Conservation (phyloP, 148 eudicot genomes). For the Rhododendron ferrugineum region DNA sequence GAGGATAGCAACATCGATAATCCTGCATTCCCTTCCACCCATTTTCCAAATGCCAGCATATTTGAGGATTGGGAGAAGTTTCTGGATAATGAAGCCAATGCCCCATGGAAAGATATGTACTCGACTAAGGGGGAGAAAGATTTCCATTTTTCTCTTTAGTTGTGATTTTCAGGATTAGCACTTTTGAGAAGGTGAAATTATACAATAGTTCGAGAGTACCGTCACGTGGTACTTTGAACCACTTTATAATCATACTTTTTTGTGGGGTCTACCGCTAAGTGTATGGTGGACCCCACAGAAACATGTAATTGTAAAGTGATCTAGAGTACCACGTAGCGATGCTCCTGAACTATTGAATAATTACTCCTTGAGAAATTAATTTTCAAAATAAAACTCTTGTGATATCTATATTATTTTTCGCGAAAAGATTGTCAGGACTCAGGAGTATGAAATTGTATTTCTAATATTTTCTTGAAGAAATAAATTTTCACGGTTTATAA, state of each 20-base stretch:
- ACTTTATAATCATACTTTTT: too few relatives aligned
- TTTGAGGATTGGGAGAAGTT: conserved; percentile 45
- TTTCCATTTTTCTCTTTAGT: neutral
- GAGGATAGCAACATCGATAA: conserved; percentile 31
- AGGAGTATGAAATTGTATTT: neutral
- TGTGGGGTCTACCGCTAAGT: too few relatives aligned
- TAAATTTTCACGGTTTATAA: too few relatives aligned
- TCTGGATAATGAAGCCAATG: conserved; percentile 36
- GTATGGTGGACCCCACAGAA: too few relatives aligned
- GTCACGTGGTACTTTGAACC: too few relatives aligned
- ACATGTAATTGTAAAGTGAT: too few relatives aligned
- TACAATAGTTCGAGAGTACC: too few relatives aligned
- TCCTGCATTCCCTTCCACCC: conserved; percentile 17
- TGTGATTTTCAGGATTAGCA: neutral
- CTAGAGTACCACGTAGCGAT: too few relatives aligned
- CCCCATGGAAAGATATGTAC: conserved; percentile 33
- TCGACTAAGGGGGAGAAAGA: conserved; percentile 10
- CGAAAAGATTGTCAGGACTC: too few relatives aligned
- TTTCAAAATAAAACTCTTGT: neutral
- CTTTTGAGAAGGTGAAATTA: too few relatives aligned
- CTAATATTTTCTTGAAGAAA: neutral
- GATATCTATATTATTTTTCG: neutral
- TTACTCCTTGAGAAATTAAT: neutral
- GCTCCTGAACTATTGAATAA: too few relatives aligned
- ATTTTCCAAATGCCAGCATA: conserved; percentile 20